phyloP scores from a whole-genome alignment of 495 filamentous ascomycete genomes.

The Pyrenula massariospora region DNA sequence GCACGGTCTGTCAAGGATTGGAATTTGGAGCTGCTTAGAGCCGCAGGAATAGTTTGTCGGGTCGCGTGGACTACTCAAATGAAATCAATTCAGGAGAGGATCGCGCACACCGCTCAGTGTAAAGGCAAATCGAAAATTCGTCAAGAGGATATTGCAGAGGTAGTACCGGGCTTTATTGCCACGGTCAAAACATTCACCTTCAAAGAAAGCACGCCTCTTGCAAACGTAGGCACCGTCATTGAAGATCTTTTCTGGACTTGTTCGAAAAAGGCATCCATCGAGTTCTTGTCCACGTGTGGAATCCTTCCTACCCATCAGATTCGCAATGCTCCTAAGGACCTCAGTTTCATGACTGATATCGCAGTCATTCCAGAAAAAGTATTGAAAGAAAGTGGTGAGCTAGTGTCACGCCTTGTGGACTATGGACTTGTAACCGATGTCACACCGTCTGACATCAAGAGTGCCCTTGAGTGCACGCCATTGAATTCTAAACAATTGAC shows the following conservation, averaged over 20 bases:
- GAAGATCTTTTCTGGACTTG: conserved; percentile 93
- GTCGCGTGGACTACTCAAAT: conserved; percentile 83
- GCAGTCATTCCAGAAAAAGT: conserved; percentile 74
- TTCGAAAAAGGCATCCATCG: conserved; percentile 66
- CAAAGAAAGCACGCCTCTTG: conserved; percentile 76
- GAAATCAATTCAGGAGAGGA: conserved; percentile 46
- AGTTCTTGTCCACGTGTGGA: conserved; percentile 77
- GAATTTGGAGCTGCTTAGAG: conserved; percentile 92
- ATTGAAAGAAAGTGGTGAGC: conserved; percentile 45
- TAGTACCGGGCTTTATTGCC: conserved; percentile 70
- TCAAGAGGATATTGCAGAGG: conserved; percentile 47
- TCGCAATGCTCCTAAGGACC: conserved; percentile 66
- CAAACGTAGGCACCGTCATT: conserved; percentile 66
- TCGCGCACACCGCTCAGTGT: conserved; percentile 16
- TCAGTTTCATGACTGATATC: conserved; percentile 84
- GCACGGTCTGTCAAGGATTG: conserved; percentile 85
- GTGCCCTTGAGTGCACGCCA: conserved; percentile 66
- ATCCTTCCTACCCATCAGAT: conserved; percentile 68
- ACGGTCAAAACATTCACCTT: conserved; percentile 65
- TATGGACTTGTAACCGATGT: conserved; percentile 75
- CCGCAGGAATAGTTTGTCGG: conserved; percentile 79
- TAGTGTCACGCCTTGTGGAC: conserved; percentile 66
- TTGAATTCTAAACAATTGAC: conserved; percentile 61
- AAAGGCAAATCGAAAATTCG: conserved; percentile 44
- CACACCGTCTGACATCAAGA: conserved; percentile 71